Evolutionary conservation across 768 basidiomycete genomes (phyloP).

Genomic region (Psilocybe azurescens): DNA sequence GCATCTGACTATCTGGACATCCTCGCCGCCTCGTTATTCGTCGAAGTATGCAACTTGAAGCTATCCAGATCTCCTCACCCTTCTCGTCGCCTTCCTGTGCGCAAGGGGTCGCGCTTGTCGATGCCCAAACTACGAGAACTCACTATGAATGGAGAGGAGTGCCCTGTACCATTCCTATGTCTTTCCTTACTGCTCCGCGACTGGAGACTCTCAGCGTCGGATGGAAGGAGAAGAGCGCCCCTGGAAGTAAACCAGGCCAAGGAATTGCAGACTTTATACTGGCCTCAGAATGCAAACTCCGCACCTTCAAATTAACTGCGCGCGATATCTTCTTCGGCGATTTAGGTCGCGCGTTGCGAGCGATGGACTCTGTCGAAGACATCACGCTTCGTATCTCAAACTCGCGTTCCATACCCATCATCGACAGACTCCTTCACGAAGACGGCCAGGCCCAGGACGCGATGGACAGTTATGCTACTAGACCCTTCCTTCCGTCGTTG

Average conservation of each 20-base stretch:
- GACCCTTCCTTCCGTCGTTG: not conserved
- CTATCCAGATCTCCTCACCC: not conserved
- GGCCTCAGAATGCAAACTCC: not conserved
- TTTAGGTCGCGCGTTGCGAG: not conserved
- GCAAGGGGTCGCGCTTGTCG: not conserved
- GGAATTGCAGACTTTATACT: not conserved
- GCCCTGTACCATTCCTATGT: not conserved
- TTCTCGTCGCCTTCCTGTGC: not conserved
- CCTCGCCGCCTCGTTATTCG: not conserved
- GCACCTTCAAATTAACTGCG: not conserved
- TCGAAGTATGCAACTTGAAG: not conserved
- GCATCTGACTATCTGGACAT: constrained; percentile 1
- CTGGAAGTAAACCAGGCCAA: not conserved
- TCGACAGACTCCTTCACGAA: not conserved
- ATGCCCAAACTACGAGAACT: not conserved
- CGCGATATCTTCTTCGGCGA: not conserved
- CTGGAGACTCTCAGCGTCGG: not conserved
- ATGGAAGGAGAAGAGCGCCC: not conserved
- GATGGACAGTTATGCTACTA: not conserved
- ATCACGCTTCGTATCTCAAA: not conserved
- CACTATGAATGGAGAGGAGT: not conserved
- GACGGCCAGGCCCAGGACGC: too few species aligned
- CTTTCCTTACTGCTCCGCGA: not conserved
- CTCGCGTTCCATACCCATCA: not conserved
- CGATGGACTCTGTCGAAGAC: not conserved